Base-by-base conservation (phyloP, 768 basidiomycete species). In the Lactifluus rugatus region DNA sequence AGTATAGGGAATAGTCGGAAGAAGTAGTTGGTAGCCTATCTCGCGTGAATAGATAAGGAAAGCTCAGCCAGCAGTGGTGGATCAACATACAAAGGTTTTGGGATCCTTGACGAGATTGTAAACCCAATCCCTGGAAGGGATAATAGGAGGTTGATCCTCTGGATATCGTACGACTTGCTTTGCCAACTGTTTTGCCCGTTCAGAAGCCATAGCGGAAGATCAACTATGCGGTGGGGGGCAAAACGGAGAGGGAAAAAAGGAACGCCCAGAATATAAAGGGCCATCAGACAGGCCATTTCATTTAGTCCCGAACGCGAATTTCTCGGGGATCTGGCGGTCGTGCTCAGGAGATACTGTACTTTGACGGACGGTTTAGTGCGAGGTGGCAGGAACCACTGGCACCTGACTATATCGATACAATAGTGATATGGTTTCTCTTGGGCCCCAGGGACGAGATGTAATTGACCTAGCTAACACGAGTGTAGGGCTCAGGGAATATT, bases 1-100 rank as follows among this genome's bases (percentile, higher is more conserved):
- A 91, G 26, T 68, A 96, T 88, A 0, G 93, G 93, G 71, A 96
- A 95, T 14, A 96, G 73, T 62, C 81, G 78, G 48, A 71, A 64
- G 31, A 91, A n/a, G 66, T 96, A 96, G 57, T 76, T 64, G 49
- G 77, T 69, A 39, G 77, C 66, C 89, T 93, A 63, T 21, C 25
- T 42, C 61, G 53, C 25, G 57, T 49, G 50, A 51, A 36, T 21
- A 28, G 57, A 23, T 47, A 26, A 13, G 56, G 58, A 61, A 8
- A 19, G 2, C n/a, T 17, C 14, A 28, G n/a, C n/a, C n/a, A n/a
- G 34, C 16, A 19, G 26, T 36, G 54, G 48, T 53, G 45, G 37
- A 39, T 54, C 21, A 17, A 71, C 81, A 54, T 64, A 87, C 87
- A 25, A 71, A 71, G 39, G 69, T 73, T 56, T 71, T 76, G 0